phyloP scores from a whole-genome alignment of 768 basidiomycete genomes.

The Sarcomyxa edulis region DNA sequence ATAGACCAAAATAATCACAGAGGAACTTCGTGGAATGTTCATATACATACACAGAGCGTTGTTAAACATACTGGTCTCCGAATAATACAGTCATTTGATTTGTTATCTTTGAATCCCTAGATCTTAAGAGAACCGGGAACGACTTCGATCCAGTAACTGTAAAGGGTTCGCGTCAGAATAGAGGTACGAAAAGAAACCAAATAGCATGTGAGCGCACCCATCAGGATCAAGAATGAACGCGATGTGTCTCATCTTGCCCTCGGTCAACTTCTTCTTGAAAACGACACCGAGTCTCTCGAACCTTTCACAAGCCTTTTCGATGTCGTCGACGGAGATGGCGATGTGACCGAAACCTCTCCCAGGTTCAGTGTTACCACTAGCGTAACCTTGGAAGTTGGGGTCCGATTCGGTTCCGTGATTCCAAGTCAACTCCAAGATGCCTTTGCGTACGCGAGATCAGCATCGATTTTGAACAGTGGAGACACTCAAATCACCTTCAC shows the following conservation, averaged over 20 bases:
- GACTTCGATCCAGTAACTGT: conserved; percentile 59
- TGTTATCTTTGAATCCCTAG: no score
- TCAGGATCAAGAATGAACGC: conserved; percentile 86
- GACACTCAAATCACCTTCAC: conserved; percentile 52
- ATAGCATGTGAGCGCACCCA: conserved; percentile 47
- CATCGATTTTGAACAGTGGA: not conserved
- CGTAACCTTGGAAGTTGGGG: conserved; percentile 73
- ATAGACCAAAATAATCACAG: no score
- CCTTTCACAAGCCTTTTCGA: conserved; percentile 77
- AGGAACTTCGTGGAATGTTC: no score
- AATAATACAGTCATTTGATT: no score
- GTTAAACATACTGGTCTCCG: no score
- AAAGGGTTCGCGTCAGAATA: conserved; percentile 10
- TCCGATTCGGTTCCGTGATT: conserved; percentile 90
- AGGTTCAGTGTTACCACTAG: conserved; percentile 81
- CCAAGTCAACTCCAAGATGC: conserved; percentile 79
- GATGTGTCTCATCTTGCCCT: conserved; percentile 82
- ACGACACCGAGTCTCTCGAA: conserved; percentile 75
- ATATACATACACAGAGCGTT: no score
- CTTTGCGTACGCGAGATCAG: conserved; percentile 25
- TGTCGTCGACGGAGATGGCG: conserved; percentile 77
- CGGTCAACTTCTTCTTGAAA: conserved; percentile 84
- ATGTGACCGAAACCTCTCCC: conserved; percentile 85
- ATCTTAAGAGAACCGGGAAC: conserved; percentile 29
- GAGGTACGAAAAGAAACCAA: not conserved